Conservation (phyloP, 2,329 filamentous ascomycete genomes). For the Calonectria pseudoturangicola region DNA sequence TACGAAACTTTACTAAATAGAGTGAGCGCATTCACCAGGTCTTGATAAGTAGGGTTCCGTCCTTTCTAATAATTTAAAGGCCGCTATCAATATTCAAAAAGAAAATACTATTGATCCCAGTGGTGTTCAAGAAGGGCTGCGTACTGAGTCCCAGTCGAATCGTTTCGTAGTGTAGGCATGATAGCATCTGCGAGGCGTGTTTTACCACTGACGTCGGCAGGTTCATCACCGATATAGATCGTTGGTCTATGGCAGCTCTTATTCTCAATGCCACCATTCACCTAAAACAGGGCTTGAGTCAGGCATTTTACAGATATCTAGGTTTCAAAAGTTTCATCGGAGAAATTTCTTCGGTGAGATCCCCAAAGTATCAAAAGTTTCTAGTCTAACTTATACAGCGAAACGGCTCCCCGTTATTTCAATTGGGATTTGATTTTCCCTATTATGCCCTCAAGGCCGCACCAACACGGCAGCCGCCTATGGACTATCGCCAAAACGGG, state of each 20-base stretch:
- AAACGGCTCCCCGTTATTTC: neutral
- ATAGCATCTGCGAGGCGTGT: rapidly evolving
- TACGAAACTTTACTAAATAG: neutral
- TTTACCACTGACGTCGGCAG: neutral
- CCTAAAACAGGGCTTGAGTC: neutral
- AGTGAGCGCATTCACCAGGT: neutral
- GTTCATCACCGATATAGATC: neutral
- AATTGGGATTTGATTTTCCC: neutral
- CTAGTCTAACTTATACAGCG: neutral
- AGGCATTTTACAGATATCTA: neutral
- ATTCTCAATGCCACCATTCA: neutral
- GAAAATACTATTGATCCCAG: neutral
- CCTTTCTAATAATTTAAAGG: neutral
- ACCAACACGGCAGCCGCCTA: neutral
- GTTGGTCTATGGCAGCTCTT: neutral
- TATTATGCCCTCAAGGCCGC: neutral
- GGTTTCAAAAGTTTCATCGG: neutral
- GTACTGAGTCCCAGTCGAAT: too few relatives aligned
- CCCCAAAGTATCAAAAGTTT: neutral
- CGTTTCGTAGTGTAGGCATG: neutral
- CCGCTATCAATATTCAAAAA: neutral
- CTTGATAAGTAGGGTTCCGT: too few relatives aligned
- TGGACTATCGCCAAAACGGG: neutral
- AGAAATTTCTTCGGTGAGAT: neutral
- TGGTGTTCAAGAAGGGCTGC: too few relatives aligned